Evolutionary conservation across 2,329 filamentous ascomycete genomes (phyloP), one percentile per base, ranked within the genome.

Genomic region (Hawksworthiomyces lignivorus): DNA sequence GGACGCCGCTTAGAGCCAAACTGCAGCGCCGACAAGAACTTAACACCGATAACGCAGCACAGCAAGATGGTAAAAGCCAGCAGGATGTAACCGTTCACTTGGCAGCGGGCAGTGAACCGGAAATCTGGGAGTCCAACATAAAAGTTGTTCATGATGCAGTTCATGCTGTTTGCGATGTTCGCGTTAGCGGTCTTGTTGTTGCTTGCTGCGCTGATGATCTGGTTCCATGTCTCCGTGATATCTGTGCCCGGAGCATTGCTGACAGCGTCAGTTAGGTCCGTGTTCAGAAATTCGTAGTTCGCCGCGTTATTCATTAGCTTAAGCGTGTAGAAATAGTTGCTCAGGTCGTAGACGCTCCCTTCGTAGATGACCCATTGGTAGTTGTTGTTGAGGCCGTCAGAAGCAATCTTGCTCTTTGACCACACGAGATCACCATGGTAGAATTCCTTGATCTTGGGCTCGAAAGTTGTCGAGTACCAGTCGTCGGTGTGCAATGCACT

Each of bases 11-110:
- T 96, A 5, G 88, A 88, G 34, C 90, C 89, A 47, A 98, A 86
- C 56, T 96, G 92, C 31, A 98, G 73, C 11, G 92, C 92, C 39
- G 92, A 81, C 56, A 98, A 61, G 67, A 98, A 98, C 64, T 97
- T 98, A 64, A 85, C 66, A 38, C 80, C 57, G 50, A 97, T 89
- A 47, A 96, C 85, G 1, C 73, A 48, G 57, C 84, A 87, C 41
- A 98, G 69, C 11, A 97, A 69, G 55, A 94, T 72, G n/a, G 88
- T 85, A 57, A 96, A 94, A 3, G 80, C 81, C 39, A 97, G 69
- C 44, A 98, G 69, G 48, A 97, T 81, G 63, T 87, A 97, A 65
- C 90, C 90, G 69, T 95, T 94, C 55, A 87, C 81, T 54, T 86
- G 80, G 60, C 92, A 98, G 51, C 72, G 76, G 2, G 87, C 61